Evolutionary conservation across 768 basidiomycete genomes (phyloP).

Genomic region (Phylloporus sp.): DNA sequence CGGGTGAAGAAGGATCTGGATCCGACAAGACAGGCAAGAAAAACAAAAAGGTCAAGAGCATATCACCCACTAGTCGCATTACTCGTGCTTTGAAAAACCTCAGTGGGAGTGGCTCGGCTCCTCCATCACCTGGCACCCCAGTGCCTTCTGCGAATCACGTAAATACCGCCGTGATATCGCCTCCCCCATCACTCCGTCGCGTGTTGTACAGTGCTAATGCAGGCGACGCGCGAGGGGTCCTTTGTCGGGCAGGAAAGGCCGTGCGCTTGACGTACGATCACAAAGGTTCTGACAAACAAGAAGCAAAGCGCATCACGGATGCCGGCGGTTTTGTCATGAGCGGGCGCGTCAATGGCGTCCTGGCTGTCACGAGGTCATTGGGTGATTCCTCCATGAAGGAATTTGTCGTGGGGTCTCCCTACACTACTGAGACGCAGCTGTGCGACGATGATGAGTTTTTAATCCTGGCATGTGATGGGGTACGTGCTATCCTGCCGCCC

Average conservation of each 20-base stretch:
- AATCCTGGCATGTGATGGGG: slow-evolving; percentile 96
- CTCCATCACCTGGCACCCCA: slow-evolving; percentile 8
- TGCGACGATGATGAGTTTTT: slow-evolving; percentile 90
- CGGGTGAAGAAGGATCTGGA: slow-evolving; percentile 31
- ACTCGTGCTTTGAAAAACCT: slow-evolving; percentile 53
- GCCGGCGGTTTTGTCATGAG: slow-evolving; percentile 99
- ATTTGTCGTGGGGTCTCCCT: slow-evolving; percentile 96
- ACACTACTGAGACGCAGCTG: slow-evolving; percentile 95
- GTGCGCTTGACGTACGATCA: slow-evolving; percentile 96
- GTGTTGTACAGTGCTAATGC: slow-evolving; percentile 95
- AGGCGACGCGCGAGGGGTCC: slow-evolving; percentile 91
- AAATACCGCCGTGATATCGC: slow-evolving; percentile 30
- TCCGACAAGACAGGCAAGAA: slow-evolving; percentile 34
- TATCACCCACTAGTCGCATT: slow-evolving; percentile 43
- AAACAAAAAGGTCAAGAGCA: slow-evolving; percentile 39
- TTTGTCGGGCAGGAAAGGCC: slow-evolving; percentile 86
- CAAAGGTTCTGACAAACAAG: slow-evolving; percentile 95
- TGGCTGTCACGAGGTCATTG: slow-evolving; percentile 92
- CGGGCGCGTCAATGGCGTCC: slow-evolving; percentile 94
- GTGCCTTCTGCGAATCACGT: slow-evolving; percentile 27
- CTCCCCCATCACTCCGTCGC: slow-evolving; percentile 52
- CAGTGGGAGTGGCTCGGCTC: slow-evolving; percentile 30
- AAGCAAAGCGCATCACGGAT: slow-evolving; percentile 95
- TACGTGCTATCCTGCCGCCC: slow-evolving; percentile 40
- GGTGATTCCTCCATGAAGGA: slow-evolving; percentile 99